These are phyloP conservation scores for Fulvia fulva DNA, from an alignment of 2,329 filamentous ascomycete genomes.

Conservation along the genomic window DNA sequence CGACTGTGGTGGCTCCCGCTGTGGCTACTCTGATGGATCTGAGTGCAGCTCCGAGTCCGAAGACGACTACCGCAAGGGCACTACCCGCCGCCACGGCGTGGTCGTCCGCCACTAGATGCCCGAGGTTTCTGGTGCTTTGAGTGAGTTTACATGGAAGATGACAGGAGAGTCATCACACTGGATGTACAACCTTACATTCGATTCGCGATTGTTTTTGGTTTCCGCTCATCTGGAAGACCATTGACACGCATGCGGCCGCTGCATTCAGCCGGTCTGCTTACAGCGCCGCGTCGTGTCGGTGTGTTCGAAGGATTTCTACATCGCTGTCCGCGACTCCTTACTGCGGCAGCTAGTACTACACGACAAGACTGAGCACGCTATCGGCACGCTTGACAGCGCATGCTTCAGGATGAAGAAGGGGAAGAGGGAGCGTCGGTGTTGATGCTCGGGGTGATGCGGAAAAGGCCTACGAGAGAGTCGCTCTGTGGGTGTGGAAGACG, in stretches of 20 bases:
- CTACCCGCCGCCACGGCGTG: constrained; percentile 45
- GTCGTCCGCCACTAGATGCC: constrained; percentile 35
- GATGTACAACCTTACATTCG: constrained; percentile 1
- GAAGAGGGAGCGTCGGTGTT: neutral
- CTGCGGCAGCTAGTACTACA: neutral
- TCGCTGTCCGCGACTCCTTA: constrained; percentile 2
- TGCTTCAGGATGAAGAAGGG: neutral
- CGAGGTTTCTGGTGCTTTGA: neutral
- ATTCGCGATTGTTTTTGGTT: constrained; percentile 14
- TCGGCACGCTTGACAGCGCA: neutral
- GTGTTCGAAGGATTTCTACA: neutral
- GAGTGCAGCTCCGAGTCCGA: constrained; percentile 67
- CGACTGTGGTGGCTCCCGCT: constrained; percentile 86
- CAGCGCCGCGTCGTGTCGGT: constrained; percentile 2
- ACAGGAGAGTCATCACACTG: neutral
- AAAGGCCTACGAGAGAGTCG: neutral
- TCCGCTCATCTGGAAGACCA: neutral
- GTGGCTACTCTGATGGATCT: constrained; percentile 69
- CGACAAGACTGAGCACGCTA: constrained; percentile 1
- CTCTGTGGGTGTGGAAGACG: neutral
- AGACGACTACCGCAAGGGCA: constrained; percentile 40
- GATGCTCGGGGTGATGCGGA: neutral
- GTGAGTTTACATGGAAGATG: neutral
- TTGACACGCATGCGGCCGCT: constrained; percentile 4
- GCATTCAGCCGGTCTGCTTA: constrained; percentile 18